A percentile compares a stretch with the other conserved stretches of the same genome.
Conservation (phyloP, 441 rosid genomes). For the Corymbia calophylla region DNA sequence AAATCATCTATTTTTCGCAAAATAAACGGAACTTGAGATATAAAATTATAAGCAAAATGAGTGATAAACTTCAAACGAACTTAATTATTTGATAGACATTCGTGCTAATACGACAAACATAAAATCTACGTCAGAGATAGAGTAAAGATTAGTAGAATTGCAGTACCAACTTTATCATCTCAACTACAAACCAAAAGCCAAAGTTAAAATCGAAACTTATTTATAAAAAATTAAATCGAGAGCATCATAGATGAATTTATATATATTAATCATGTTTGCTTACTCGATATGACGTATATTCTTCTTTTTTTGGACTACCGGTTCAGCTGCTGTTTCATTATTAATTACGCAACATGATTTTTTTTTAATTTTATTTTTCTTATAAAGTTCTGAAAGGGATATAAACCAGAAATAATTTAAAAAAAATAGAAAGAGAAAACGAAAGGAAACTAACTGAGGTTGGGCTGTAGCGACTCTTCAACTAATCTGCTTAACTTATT, state of each 20-base stretch:
- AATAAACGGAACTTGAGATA: neutral
- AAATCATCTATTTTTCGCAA: too few relatives aligned
- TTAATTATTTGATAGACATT: neutral
- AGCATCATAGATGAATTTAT: neutral
- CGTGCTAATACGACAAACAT: neutral
- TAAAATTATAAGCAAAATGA: neutral
- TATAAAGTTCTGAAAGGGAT: neutral
- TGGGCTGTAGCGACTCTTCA: neutral
- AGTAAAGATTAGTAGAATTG: neutral
- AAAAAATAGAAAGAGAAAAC: neutral
- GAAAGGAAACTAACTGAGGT: neutral
- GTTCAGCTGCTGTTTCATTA: neutral
- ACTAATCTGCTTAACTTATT: neutral
- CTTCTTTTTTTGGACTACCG: neutral
- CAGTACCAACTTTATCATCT: neutral
- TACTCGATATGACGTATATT: neutral
- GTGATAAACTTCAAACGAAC: neutral
- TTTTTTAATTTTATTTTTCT: neutral
- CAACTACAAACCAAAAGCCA: neutral
- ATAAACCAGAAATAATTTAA: neutral
- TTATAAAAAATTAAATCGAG: neutral
- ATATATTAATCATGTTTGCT: neutral
- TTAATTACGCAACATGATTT: neutral
- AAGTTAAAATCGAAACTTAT: neutral
- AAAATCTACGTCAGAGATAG: neutral